Conservation (phyloP, 2,329 filamentous ascomycete species). For the Fusarium pilosicola region DNA sequence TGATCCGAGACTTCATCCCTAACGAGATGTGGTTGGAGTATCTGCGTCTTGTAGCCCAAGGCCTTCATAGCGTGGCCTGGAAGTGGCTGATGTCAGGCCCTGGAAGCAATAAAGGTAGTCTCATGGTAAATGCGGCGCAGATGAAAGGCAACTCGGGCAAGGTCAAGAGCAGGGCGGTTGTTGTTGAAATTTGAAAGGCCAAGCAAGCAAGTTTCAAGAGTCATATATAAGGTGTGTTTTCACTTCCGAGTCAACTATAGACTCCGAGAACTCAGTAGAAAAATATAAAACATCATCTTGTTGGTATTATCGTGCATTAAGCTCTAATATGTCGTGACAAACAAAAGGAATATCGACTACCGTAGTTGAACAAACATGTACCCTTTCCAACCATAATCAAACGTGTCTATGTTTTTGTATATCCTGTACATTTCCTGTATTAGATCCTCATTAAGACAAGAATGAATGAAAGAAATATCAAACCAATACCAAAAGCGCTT, state of each 20-base stretch:
- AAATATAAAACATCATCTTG: not conserved
- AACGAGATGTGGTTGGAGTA: slow-evolving; percentile 59
- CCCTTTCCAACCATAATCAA: not conserved
- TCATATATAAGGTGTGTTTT: not conserved
- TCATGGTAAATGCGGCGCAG: slow-evolving; percentile 68
- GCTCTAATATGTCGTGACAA: slow-evolving; percentile 12
- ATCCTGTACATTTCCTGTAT: not conserved
- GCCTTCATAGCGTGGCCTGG: slow-evolving; percentile 61
- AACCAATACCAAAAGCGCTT: not conserved
- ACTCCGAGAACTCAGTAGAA: not conserved
- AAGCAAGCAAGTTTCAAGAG: not conserved
- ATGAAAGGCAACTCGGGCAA: slow-evolving; percentile 64
- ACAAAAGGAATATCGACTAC: slow-evolving; percentile 19
- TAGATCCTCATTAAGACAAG: not conserved
- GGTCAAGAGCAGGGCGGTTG: slow-evolving; percentile 53
- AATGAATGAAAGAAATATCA: not conserved
- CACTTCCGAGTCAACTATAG: not conserved
- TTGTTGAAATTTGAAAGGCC: slow-evolving; percentile 47
- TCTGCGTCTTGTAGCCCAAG: slow-evolving; percentile 56
- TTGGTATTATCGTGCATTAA: slow-evolving; percentile 19
- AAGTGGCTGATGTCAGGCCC: slow-evolving; percentile 67
- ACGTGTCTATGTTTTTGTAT: not conserved
- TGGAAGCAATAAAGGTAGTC: slow-evolving; percentile 58
- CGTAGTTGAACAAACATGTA: slow-evolving; percentile 15
- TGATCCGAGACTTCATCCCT: slow-evolving; percentile 59